Conservation (phyloP, 306 rosid genomes). For the Medicago arabica region DNA sequence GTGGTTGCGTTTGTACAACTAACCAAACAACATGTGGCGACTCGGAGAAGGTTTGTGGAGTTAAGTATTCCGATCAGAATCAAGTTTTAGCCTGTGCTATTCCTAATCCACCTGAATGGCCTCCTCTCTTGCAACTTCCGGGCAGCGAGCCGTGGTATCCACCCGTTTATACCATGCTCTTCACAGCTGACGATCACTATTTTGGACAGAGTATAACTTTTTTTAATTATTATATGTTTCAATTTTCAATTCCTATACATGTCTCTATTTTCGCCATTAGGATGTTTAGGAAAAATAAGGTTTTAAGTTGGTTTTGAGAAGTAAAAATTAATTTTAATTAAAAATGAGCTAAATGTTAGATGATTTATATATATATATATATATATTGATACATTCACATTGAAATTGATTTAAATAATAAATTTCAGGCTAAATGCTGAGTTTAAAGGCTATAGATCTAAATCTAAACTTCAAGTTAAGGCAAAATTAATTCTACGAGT, state of each 20-base stretch:
- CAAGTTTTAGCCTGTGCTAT: slow-evolving; percentile 58
- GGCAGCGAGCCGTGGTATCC: slow-evolving; percentile 33
- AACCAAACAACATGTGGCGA: slow-evolving; percentile 39
- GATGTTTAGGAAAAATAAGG: too few relatives aligned
- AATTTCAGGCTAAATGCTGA: slow-evolving; percentile 4
- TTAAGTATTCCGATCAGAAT: slow-evolving; percentile 51
- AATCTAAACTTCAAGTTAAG: not conserved
- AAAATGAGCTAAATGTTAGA: too few relatives aligned
- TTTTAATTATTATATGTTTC: not conserved
- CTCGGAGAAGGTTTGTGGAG: slow-evolving; percentile 57
- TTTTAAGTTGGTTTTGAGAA: not conserved
- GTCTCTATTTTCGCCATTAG: not conserved
- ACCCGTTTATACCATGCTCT: slow-evolving; percentile 52
- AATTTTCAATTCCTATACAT: not conserved
- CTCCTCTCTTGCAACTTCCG: slow-evolving; percentile 70
- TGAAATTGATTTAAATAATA: not conserved
- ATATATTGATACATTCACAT: not conserved
- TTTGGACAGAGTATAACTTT: slow-evolving; percentile 46
- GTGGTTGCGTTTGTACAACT: slow-evolving; percentile 59
- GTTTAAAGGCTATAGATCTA: not conserved
- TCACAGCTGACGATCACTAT: slow-evolving; percentile 68
- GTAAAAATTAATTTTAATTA: too few relatives aligned
- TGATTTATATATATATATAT: too few relatives aligned
- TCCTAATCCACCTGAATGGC: slow-evolving; percentile 74
- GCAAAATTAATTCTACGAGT: not conserved